phyloP scores from a whole-genome alignment of 331 rosid genomes.

The Acacia concinna region DNA sequence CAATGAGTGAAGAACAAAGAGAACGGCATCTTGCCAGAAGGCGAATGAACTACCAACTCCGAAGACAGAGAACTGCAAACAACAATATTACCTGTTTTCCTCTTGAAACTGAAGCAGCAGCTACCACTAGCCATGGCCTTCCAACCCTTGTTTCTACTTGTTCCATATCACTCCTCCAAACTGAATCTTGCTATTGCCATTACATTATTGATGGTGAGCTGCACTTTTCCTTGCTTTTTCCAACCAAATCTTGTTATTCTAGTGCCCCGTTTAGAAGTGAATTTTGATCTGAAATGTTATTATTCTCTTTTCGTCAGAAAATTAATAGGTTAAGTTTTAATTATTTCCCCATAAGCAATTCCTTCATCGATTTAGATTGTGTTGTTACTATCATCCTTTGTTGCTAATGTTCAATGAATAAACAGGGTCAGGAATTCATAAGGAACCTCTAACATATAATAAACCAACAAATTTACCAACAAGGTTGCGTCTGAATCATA shows the following conservation, averaged over 20 bases:
- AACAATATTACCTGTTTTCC: slow-evolving; percentile 7
- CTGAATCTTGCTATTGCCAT: slow-evolving; percentile 2
- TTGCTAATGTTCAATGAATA: slow-evolving; percentile 9
- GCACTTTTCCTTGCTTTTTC: neutral
- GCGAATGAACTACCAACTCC: slow-evolving; percentile 65
- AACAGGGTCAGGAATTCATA: slow-evolving; percentile 28
- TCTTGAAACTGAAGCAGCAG: slow-evolving; percentile 44
- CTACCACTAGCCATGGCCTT: slow-evolving; percentile 41
- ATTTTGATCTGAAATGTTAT: neutral
- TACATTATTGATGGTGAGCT: slow-evolving; percentile 22
- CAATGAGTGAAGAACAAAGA: slow-evolving; percentile 84
- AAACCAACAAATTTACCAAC: slow-evolving; percentile 10
- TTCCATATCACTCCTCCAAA: slow-evolving; percentile 10
- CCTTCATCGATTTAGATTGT: neutral
- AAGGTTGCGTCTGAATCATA: slow-evolving; percentile 34
- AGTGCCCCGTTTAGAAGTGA: neutral
- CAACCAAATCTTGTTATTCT: neutral
- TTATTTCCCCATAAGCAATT: neutral
- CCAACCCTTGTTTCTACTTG: slow-evolving; percentile 30
- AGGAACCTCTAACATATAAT: slow-evolving; percentile 34
- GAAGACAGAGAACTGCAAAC: slow-evolving; percentile 39
- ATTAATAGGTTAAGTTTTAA: neutral
- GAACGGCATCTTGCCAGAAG: slow-evolving; percentile 81
- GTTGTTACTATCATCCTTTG: neutral
- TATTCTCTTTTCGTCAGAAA: neutral